Evolutionary conservation across 331 rosid species (phyloP).

Genomic region (Telfairia occidentalis): DNA sequence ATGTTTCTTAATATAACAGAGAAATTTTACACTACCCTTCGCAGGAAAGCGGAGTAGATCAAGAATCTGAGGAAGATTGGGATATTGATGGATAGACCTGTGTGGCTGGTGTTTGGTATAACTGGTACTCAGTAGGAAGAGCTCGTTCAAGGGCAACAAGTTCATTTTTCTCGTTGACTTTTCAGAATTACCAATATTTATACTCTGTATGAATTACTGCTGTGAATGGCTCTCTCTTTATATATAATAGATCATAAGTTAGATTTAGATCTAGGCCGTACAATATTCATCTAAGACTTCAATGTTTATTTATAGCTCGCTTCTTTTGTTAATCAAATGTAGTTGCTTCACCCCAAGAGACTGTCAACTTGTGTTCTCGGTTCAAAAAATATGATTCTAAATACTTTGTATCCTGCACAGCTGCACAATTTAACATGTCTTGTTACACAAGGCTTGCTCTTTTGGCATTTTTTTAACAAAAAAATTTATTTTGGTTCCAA

Average conservation of each 20-base stretch:
- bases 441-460: neutral
- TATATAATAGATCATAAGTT: neutral
- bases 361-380: neutral
- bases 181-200: neutral
- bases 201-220: neutral
- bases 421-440: neutral
- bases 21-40: neutral
- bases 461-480: neutral
- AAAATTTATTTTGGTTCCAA: too few relatives aligned
- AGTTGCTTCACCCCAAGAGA: neutral
- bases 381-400: neutral
- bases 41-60: slow-evolving; percentile 72
- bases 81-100: slow-evolving; percentile 27
- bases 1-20: neutral
- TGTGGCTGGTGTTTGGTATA: neutral
- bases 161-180: neutral
- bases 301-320: neutral
- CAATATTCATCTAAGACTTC: neutral
- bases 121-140: neutral
- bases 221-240: neutral
- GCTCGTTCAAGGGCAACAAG: neutral
- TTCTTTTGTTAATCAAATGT: neutral
- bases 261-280: neutral
- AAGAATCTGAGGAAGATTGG: slow-evolving; percentile 48
- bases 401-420: neutral